A percentile compares a stretch with the other conserved stretches of the same genome.
phyloP scores from a whole-genome alignment of 345 rosid genomes.

The Rubroshorea leprosula region DNA sequence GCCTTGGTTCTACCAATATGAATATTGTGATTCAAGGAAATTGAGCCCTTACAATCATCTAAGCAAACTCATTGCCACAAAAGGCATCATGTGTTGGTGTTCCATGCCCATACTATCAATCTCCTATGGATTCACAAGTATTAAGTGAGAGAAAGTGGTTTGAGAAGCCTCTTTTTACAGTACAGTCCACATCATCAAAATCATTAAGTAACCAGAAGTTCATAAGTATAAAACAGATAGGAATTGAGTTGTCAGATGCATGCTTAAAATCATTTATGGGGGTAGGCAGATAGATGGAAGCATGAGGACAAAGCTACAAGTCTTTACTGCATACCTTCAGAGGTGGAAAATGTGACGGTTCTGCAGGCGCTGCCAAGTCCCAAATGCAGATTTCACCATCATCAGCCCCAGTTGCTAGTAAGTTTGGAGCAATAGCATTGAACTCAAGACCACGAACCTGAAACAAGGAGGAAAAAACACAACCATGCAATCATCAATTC shows the following conservation, averaged over 20 bases:
- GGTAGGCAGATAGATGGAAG: background rate
- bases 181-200: background rate
- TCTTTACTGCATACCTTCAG: slow-evolving; percentile 47
- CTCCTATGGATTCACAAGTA: no score
- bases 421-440: slow-evolving; percentile 63
- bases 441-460: slow-evolving; percentile 99
- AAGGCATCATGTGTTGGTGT: background rate
- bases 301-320: background rate
- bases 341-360: slow-evolving; percentile 79
- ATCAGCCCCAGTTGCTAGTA: slow-evolving; percentile 97
- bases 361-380: slow-evolving; percentile 80
- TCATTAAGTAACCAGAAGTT: background rate
- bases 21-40: no score
- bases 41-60: background rate
- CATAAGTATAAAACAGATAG: background rate
- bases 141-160: background rate
- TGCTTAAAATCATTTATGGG: background rate
- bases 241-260: background rate
- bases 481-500: slow-evolving; percentile 10
- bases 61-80: background rate
- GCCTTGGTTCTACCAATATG: background rate
- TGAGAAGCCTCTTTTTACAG: background rate
- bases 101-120: no score
- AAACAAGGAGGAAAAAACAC: slow-evolving; percentile 2
- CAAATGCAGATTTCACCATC: slow-evolving; percentile 96